phyloP scores from a whole-genome alignment of 2,329 filamentous ascomycete genomes.

The Juglanconis juglandina region DNA sequence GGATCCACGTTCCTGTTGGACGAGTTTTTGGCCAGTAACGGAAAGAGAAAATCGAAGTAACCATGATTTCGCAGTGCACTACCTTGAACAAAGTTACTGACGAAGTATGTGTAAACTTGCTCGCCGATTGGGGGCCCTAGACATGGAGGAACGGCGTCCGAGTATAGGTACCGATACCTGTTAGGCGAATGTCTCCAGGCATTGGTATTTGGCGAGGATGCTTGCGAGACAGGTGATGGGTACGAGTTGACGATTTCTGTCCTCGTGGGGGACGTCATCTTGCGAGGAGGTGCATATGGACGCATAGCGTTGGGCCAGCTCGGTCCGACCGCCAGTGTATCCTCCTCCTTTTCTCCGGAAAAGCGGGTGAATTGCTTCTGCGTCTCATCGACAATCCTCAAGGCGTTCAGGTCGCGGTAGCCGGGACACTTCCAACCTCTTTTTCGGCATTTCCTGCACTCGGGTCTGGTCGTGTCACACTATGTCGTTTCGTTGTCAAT shows the following conservation, averaged over 20 bases:
- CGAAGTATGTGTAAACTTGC: constrained; percentile 18
- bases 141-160: constrained; percentile 9
- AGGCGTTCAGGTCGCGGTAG: constrained; percentile 18
- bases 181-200: background rate
- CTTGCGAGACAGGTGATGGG: constrained; percentile 12
- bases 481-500: background rate
- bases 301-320: constrained; percentile 3
- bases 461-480: constrained; percentile 18
- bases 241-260: background rate
- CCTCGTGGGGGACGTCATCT: background rate
- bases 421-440: constrained; percentile 18
- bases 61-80: constrained; percentile 15
- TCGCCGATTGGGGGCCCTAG: constrained; percentile 15
- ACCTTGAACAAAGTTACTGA: constrained; percentile 16
- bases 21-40: constrained; percentile 11
- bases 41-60: constrained; percentile 19
- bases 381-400: constrained; percentile 19
- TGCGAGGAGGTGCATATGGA: background rate
- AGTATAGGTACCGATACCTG: constrained; percentile 2
- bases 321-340: constrained; percentile 1
- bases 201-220: background rate
- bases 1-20: constrained; percentile 3
- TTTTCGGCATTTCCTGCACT: constrained; percentile 19
- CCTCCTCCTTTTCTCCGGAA: constrained; percentile 15
- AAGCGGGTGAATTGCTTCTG: constrained; percentile 18